Conservation (phyloP, 148 eudicot species). For the Pharnaceum exiguum region DNA sequence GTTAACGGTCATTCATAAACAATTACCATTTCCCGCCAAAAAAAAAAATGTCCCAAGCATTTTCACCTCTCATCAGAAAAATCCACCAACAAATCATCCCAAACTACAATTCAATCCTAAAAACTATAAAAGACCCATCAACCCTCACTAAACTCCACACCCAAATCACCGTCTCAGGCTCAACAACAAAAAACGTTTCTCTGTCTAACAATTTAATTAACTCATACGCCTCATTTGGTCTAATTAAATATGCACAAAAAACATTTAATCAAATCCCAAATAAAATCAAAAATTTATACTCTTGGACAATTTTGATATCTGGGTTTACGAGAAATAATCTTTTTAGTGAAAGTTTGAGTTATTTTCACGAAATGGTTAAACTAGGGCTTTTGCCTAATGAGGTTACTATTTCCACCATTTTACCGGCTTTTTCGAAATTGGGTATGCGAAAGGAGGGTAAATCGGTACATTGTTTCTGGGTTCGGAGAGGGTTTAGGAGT, state of each 20-base stretch:
- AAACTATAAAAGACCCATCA: slow-evolving; percentile 11
- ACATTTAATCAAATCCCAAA: slow-evolving; percentile 27
- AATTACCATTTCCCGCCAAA: slow-evolving; percentile 17
- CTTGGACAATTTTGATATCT: slow-evolving; percentile 49
- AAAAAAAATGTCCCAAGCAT: neutral
- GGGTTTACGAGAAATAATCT: slow-evolving; percentile 36
- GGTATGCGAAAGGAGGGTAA: slow-evolving; percentile 31
- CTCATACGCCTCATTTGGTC: slow-evolving; percentile 33
- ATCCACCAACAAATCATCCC: neutral
- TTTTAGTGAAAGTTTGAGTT: slow-evolving; percentile 31
- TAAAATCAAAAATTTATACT: slow-evolving; percentile 41
- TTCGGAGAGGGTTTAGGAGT: slow-evolving; percentile 21
- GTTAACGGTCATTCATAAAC: neutral
- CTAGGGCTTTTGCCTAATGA: slow-evolving; percentile 33
- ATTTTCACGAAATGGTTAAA: slow-evolving; percentile 30
- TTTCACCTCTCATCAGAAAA: neutral
- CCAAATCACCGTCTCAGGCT: slow-evolving; percentile 33
- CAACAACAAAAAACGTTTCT: slow-evolving; percentile 18
- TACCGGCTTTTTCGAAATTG: slow-evolving; percentile 39
- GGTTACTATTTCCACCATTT: slow-evolving; percentile 36
- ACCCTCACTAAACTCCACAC: slow-evolving; percentile 40
- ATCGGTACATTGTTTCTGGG: slow-evolving; percentile 46
- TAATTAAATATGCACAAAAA: slow-evolving; percentile 22
- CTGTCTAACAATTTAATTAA: slow-evolving; percentile 42
- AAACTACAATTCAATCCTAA: slow-evolving; percentile 29